Evolutionary conservation across 495 filamentous ascomycete species (phyloP).

Genomic region (Penicillium nucicola): DNA sequence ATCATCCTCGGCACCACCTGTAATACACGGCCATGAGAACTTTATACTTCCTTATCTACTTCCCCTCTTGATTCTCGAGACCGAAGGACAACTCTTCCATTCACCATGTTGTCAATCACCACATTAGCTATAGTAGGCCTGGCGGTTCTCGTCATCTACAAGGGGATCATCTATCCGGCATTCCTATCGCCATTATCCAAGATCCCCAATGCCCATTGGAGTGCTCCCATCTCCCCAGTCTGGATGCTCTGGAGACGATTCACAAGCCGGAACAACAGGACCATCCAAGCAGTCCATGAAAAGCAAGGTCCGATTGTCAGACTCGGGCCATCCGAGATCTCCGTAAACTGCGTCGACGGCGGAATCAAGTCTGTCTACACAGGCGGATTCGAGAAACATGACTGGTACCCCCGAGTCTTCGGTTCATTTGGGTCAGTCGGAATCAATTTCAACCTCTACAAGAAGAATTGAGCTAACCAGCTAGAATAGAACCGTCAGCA

Average conservation of each 20-base stretch:
- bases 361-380: constrained; percentile 68
- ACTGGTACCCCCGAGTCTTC: constrained; percentile 63
- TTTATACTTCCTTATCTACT: not conserved
- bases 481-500: constrained; percentile 40
- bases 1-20: constrained; percentile 6
- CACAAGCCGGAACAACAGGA: constrained; percentile 54
- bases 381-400: constrained; percentile 73
- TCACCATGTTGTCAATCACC: constrained; percentile 25
- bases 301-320: constrained; percentile 53
- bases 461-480: not conserved
- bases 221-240: constrained; percentile 56
- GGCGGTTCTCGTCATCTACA: constrained; percentile 40
- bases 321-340: constrained; percentile 54
- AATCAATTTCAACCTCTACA: not conserved
- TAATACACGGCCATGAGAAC: constrained; percentile 6
- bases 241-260: constrained; percentile 70
- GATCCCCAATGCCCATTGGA: constrained; percentile 70
- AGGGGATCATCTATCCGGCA: constrained; percentile 56
- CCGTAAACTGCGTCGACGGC: constrained; percentile 58
- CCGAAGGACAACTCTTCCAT: not conserved
- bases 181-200: constrained; percentile 65
- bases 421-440: constrained; percentile 42
- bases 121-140: constrained; percentile 10
- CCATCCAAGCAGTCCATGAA: constrained; percentile 55
- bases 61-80: not conserved